Conservation (phyloP, 306 rosid species). For the Fragaria nilgerrensis region DNA sequence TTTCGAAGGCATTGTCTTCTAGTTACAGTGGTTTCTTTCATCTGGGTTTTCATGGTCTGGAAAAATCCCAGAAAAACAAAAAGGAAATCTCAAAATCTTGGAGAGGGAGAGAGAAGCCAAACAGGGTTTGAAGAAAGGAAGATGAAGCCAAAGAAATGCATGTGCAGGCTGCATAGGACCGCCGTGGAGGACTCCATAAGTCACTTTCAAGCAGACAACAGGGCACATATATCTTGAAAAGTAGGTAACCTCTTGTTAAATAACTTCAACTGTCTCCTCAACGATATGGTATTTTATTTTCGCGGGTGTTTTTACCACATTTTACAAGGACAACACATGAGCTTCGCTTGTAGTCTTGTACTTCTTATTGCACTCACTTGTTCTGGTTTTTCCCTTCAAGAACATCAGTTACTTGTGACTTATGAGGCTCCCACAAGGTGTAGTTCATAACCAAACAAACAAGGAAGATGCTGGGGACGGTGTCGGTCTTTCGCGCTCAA, state of each 20-base stretch:
- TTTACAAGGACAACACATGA: background rate
- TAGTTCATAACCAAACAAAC: background rate
- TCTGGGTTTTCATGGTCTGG: conserved; percentile 10
- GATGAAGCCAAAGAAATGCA: conserved; percentile 36
- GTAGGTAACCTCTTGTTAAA: too few relatives aligned
- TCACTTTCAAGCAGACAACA: conserved; percentile 41
- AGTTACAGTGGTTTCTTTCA: conserved; percentile 29
- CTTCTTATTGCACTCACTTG: background rate
- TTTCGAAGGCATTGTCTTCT: conserved; percentile 27
- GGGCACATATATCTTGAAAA: conserved; percentile 21
- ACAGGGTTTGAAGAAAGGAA: too few relatives aligned
- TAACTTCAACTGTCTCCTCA: background rate
- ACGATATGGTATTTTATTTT: background rate
- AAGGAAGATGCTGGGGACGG: background rate
- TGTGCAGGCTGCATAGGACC: conserved; percentile 54
- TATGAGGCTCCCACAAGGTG: background rate
- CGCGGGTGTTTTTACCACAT: background rate
- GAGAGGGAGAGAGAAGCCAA: conserved; percentile 24
- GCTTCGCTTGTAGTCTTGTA: background rate
- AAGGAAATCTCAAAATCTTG: conserved; percentile 13
- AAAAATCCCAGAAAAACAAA: conserved; percentile 14
- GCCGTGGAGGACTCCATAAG: conserved; percentile 32
- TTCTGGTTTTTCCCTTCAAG: background rate
- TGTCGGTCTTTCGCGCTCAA: background rate
- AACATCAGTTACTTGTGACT: background rate